A percentile compares a stretch with the other conserved stretches of the same genome.
These are phyloP conservation scores for Citrullus mucosospermus DNA, from an alignment of 306 rosid genomes.

Conservation along the genomic window DNA sequence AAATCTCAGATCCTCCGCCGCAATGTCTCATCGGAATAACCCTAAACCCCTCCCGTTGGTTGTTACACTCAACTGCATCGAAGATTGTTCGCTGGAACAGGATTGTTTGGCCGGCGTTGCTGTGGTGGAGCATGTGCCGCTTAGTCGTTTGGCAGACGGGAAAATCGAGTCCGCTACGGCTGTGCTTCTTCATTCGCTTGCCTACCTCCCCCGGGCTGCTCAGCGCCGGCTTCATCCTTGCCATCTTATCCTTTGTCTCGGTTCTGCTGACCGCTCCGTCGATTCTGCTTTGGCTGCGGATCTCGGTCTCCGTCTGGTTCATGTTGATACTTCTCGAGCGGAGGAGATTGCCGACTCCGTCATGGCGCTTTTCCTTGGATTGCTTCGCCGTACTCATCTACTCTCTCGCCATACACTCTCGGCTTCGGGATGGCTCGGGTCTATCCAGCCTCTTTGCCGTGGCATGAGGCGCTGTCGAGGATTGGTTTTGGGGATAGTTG, in stretches of 20 bases:
- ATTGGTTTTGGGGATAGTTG: slow-evolving; percentile 77
- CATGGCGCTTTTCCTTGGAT: slow-evolving; percentile 90
- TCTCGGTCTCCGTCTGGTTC: slow-evolving; percentile 83
- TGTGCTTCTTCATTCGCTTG: slow-evolving; percentile 80
- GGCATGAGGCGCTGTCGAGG: slow-evolving; percentile 99
- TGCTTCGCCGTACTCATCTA: slow-evolving; percentile 84
- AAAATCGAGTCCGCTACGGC: slow-evolving; percentile 87
- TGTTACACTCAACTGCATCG: slow-evolving; percentile 87
- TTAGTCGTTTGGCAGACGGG: slow-evolving; percentile 76
- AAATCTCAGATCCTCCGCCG: slow-evolving; percentile 32
- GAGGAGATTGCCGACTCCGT: slow-evolving; percentile 97
- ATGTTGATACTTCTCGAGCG: slow-evolving; percentile 76
- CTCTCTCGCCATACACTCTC: slow-evolving; percentile 89
- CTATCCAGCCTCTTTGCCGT: slow-evolving; percentile 89
- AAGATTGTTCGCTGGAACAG: slow-evolving; percentile 69
- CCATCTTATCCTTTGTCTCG: slow-evolving; percentile 89
- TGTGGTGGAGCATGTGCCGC: slow-evolving; percentile 68
- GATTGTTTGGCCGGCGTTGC: slow-evolving; percentile 74
- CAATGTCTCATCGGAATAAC: slow-evolving; percentile 63
- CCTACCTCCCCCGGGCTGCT: slow-evolving; percentile 93
- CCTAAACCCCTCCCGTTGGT: slow-evolving; percentile 56
- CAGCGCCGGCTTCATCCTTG: slow-evolving; percentile 91
- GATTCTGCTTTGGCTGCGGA: slow-evolving; percentile 82
- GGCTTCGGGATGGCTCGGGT: slow-evolving; percentile 96
- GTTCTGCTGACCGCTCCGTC: slow-evolving; percentile 76